Evolutionary conservation across 257 asterid genomes (phyloP).

Genomic region (Lycium ferocissimum): DNA sequence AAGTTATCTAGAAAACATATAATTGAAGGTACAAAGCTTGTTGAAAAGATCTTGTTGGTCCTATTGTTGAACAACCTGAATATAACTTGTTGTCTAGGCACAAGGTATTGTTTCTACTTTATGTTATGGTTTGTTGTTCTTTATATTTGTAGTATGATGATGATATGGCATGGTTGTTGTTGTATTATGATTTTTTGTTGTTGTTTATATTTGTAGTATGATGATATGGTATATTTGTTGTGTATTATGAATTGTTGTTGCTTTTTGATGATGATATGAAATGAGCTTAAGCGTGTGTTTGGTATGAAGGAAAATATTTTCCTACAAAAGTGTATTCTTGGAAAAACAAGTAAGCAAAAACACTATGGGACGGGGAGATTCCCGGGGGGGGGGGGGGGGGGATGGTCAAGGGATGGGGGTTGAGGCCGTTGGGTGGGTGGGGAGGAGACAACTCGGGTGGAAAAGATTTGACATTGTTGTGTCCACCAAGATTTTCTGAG

Average conservation of each 20-base stretch:
- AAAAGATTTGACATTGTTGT: conserved; percentile 88
- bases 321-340: no score
- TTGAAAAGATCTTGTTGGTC: conserved; percentile 95
- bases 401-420: no score
- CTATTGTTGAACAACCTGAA: conserved; percentile 97
- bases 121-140: not conserved
- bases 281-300: no score
- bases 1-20: no score
- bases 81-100: conserved; percentile 84
- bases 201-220: no score
- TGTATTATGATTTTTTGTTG: not conserved
- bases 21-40: no score
- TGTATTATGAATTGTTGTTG: not conserved
- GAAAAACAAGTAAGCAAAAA: no score
- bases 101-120: conserved; percentile 51
- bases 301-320: no score
- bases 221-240: not conserved
- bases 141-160: not conserved
- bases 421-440: no score
- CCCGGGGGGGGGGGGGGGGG: no score
- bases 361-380: no score
- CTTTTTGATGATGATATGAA: no score
- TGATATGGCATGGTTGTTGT: not conserved
- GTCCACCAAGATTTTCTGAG: conserved; percentile 98
- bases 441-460: conserved; percentile 61